These are phyloP conservation scores for Neurospora africana DNA, from an alignment of 495 filamentous ascomycete genomes.

Conservation along the genomic window DNA sequence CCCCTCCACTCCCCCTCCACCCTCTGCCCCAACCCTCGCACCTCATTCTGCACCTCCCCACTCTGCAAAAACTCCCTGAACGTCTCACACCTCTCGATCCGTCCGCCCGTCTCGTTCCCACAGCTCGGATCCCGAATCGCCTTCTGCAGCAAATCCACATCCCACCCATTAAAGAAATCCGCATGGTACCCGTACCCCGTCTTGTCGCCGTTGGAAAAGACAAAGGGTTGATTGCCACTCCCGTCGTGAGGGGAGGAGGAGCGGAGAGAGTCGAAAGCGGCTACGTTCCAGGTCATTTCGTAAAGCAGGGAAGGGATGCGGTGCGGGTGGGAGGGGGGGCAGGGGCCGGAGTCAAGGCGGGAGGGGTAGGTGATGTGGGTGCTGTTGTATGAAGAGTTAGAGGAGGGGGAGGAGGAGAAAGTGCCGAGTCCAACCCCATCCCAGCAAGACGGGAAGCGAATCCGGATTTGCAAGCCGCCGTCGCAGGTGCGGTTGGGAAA, in stretches of 20 bases:
- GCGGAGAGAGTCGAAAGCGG: conserved; percentile 32
- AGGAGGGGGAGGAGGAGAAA: not conserved
- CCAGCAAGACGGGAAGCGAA: conserved; percentile 75
- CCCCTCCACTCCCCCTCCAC: not conserved
- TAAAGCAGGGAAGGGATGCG: conserved; percentile 51
- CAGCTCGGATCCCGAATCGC: conserved; percentile 38
- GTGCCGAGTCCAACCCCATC: conserved; percentile 49
- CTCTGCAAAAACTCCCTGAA: conserved; percentile 20
- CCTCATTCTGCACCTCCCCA: not conserved
- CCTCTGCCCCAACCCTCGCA: not conserved
- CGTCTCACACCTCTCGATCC: conserved; percentile 35
- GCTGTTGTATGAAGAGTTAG: conserved; percentile 6
- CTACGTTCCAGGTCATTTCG: conserved; percentile 50
- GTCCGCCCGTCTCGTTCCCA: conserved; percentile 19
- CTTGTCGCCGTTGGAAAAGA: conserved; percentile 35
- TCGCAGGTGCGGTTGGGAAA: conserved; percentile 45
- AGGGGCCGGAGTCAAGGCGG: conserved; percentile 34
- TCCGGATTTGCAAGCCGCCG: conserved; percentile 53
- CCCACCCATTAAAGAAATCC: conserved; percentile 60
- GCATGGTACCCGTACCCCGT: conserved; percentile 42
- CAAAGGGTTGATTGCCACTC: conserved; percentile 42
- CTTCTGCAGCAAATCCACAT: conserved; percentile 38
- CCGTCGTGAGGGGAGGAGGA: no score
- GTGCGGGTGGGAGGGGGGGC: conserved; percentile 44
- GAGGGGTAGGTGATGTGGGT: conserved; percentile 48